Evolutionary conservation across 768 basidiomycete species (phyloP).

Genomic region (Chalciporus pseudorubinellus): DNA sequence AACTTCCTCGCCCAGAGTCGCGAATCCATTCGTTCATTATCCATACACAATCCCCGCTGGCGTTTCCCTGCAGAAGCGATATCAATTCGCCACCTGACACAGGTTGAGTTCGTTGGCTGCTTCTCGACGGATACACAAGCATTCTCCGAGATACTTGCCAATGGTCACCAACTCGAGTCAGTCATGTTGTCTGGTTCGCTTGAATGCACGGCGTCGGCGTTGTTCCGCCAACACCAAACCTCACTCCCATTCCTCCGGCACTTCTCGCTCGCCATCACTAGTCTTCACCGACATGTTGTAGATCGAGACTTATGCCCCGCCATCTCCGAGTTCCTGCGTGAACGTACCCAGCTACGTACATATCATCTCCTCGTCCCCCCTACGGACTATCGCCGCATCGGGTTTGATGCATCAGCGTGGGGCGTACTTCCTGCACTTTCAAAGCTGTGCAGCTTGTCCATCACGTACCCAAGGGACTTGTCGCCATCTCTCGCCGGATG

Average conservation of each 20-base stretch:
- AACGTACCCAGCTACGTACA: slow-evolving; percentile 48
- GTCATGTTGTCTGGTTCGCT: slow-evolving; percentile 54
- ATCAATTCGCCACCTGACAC: slow-evolving; percentile 61
- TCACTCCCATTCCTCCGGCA: slow-evolving; percentile 63
- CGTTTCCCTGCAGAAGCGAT: slow-evolving; percentile 52
- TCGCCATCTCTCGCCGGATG: slow-evolving; percentile 62
- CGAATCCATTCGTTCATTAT: slow-evolving; percentile 49
- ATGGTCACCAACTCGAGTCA: slow-evolving; percentile 63
- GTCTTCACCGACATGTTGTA: slow-evolving; percentile 39
- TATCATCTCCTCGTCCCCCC: slow-evolving; percentile 48
- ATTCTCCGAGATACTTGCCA: slow-evolving; percentile 56
- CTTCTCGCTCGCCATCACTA: slow-evolving; percentile 55
- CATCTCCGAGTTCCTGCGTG: slow-evolving; percentile 63
- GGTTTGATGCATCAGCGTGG: slow-evolving; percentile 70
- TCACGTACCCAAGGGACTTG: slow-evolving; percentile 63
- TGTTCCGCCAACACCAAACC: slow-evolving; percentile 44
- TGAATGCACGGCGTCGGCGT: slow-evolving; percentile 48
- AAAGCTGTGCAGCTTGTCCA: slow-evolving; percentile 51
- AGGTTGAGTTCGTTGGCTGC: slow-evolving; percentile 58
- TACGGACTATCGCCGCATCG: slow-evolving; percentile 49
- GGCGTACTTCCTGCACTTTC: slow-evolving; percentile 62
- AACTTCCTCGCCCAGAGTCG: slow-evolving; percentile 54
- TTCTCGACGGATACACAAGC: slow-evolving; percentile 49
- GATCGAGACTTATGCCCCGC: slow-evolving; percentile 70
- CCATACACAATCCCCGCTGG: slow-evolving; percentile 55